Evolutionary conservation across 768 basidiomycete genomes (phyloP), one percentile per base, ranked within the genome.

Genomic region (Rhodocollybia butyracea): DNA sequence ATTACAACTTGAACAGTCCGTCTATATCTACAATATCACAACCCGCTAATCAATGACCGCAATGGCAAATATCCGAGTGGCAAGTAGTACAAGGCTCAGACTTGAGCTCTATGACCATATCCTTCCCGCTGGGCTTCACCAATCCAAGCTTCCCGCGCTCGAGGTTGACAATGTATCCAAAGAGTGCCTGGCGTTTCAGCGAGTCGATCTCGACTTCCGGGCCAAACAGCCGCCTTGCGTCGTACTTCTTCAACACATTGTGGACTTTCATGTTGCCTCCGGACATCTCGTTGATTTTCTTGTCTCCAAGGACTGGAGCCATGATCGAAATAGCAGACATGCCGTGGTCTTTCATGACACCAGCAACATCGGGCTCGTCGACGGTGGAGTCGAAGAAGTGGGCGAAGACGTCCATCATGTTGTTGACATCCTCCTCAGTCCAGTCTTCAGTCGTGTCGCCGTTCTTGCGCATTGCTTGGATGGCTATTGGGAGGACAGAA

Each of bases 151-250:
- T 38, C 21, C 48, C 48, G 21, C n/a, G 19, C 24, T 50, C 48
- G 21, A 50, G 31, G 22, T 50, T 50, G 48, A 50, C 48, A n/a
- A 50, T 38, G 48, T 50, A 50, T 50, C 48, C 48, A 24, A 50
- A 50, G 21, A 50, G 31, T 2, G 48, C 48, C 32, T 50, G 48
- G n/a, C 48, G 48, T 38, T 50, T 50, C 32, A 50, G 12, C 8
- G 48, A 50, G 32, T 50, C 32, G 15, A 50, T 24, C 13, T 50
- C 48, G 32, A 50, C 48, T 34, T 50, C 48, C 38, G 48, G 48
- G 27, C 48, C 48, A 17, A 50, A 50, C 10, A 50, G 34, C 38
- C 38, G 34, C 11, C 48, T 31, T 21, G 48, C 48, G 34, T 50
- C 48, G 34, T 34, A 50, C 34, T 50, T 50, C 34, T 34, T 34